These are phyloP conservation scores for Coemansia sp. DNA, from an alignment of 192 early-diverging fungal species.

Conservation along the genomic window DNA sequence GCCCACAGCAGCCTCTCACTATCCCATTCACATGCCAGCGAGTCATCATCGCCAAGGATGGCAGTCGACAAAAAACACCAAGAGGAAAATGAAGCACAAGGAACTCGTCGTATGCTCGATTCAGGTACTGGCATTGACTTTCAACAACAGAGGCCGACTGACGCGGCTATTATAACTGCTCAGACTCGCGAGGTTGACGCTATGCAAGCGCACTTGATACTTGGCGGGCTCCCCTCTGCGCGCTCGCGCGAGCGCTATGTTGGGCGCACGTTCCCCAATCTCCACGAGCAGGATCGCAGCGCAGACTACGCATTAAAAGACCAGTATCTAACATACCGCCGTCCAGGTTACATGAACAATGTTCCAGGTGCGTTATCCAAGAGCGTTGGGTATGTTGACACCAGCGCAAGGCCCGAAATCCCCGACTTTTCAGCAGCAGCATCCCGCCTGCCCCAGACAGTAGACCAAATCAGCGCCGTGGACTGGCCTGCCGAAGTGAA, in stretches of 20 bases:
- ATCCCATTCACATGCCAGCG: not conserved
- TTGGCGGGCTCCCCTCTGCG: not conserved
- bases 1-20: not conserved
- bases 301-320: not conserved
- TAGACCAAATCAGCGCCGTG: too few species aligned
- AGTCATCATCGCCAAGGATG: conserved; percentile 1
- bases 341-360: not conserved
- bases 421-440: too few species aligned
- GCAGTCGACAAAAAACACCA: not conserved
- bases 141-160: not conserved
- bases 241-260: not conserved
- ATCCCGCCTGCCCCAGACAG: too few species aligned
- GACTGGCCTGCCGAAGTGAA: too few species aligned
- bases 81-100: not conserved
- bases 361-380: too few species aligned
- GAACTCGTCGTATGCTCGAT: conserved; percentile 14
- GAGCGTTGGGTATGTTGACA: too few species aligned
- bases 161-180: not conserved
- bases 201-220: not conserved
- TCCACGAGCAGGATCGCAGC: not conserved
- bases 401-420: too few species aligned
- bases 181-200: not conserved
- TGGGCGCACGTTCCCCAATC: not conserved
- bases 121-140: conserved; percentile 29
- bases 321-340: conserved; percentile 7